phyloP scores from a whole-genome alignment of 1,284 basidiomycete genomes.

The Schizophyllum amplum region DNA sequence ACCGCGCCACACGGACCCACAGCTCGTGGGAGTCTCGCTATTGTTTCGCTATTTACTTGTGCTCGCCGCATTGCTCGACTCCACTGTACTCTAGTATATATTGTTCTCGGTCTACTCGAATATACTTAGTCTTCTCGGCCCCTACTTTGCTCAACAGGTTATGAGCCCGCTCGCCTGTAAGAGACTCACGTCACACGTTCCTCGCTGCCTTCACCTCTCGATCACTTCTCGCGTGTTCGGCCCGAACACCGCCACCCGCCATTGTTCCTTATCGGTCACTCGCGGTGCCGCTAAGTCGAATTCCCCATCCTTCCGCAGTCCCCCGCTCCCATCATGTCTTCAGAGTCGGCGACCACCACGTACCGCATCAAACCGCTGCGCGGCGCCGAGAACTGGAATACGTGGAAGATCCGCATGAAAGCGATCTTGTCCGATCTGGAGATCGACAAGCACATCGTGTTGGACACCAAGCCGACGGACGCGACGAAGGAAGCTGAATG shows the following conservation, averaged over 20 bases:
- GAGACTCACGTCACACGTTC: conserved; percentile 4
- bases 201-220: conserved; percentile 4
- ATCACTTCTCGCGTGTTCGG: not conserved
- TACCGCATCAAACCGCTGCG: conserved; percentile 22
- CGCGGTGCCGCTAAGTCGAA: not conserved
- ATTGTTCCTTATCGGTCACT: not conserved
- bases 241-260: not conserved
- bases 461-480: conserved; percentile 1
- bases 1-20: no score
- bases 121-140: no score
- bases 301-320: not conserved
- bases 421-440: conserved; percentile 23
- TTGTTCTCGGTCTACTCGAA: no score
- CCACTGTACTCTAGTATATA: not conserved
- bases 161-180: conserved; percentile 15
- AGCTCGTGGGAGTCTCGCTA: no score
- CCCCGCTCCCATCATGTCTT: not conserved
- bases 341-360: conserved; percentile 2
- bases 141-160: conserved; percentile 15
- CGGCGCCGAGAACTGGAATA: conserved; percentile 21
- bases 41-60: no score
- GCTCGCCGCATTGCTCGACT: no score
- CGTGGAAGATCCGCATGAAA: conserved; percentile 24
- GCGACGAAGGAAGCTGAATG: conserved; percentile 11
- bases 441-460: conserved; percentile 12